Percentiles rank a stretch among this genome's conserved stretches.
Evolutionary conservation across 2,329 filamentous ascomycete species (phyloP).

Genomic region (Capronia coronata): DNA sequence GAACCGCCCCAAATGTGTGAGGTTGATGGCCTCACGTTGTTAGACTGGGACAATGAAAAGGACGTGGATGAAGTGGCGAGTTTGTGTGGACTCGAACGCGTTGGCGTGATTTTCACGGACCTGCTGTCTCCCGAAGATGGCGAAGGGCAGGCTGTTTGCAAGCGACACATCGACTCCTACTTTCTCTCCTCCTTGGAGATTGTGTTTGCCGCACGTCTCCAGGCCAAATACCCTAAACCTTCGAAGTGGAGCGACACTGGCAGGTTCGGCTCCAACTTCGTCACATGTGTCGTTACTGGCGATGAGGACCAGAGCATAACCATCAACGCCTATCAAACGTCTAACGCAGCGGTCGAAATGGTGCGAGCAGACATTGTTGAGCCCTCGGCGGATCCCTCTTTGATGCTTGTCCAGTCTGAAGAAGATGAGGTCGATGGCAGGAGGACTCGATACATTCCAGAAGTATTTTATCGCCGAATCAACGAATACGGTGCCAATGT

Average conservation of each 20-base stretch:
- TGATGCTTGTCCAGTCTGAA: slow-evolving; percentile 92
- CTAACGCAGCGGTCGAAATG: slow-evolving; percentile 95
- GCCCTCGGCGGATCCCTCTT: slow-evolving; percentile 81
- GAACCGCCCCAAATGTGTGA: slow-evolving; percentile 90
- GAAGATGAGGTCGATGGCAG: slow-evolving; percentile 66
- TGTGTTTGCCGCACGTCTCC: slow-evolving; percentile 77
- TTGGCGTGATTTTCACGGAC: slow-evolving; percentile 94
- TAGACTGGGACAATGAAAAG: slow-evolving; percentile 76
- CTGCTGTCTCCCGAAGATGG: slow-evolving; percentile 72
- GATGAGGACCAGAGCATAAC: slow-evolving; percentile 83
- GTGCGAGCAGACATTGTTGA: slow-evolving; percentile 90
- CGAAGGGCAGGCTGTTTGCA: slow-evolving; percentile 85
- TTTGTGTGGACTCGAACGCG: slow-evolving; percentile 75
- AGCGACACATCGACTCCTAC: slow-evolving; percentile 90
- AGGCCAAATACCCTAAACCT: slow-evolving; percentile 79
- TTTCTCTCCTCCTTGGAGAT: slow-evolving; percentile 90
- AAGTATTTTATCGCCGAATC: slow-evolving; percentile 91
- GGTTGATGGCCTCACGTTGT: slow-evolving; percentile 76
- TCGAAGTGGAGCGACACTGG: slow-evolving; percentile 97
- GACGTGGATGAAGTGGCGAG: slow-evolving; percentile 74
- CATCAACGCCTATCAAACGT: slow-evolving; percentile 88
- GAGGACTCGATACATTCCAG: slow-evolving; percentile 82
- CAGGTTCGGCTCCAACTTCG: slow-evolving; percentile 89
- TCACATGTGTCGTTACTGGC: slow-evolving; percentile 92
- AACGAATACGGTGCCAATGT: slow-evolving; percentile 97